Evolutionary conservation across 257 asterid genomes (phyloP), one percentile per base, ranked within the genome.

Genomic region (Thymus mandschuricus): DNA sequence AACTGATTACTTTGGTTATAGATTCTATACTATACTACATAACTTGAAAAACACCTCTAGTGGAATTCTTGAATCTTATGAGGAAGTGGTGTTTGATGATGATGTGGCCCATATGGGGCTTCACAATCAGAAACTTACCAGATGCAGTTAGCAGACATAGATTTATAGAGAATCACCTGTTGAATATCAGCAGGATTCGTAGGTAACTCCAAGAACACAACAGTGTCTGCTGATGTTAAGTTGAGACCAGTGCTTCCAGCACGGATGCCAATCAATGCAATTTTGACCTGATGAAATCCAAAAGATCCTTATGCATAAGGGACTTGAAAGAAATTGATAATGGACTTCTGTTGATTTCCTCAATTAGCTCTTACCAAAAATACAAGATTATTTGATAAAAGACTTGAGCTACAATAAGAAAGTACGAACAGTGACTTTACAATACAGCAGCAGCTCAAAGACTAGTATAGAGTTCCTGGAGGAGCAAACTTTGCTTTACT

Each of bases 221-320:
- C 98, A 79, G 81, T 86, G 78, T 82, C 89, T 4, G 99, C 99
- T 52, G 97, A 80, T n/a, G 97, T 85, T 79, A 94, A 79, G 79
- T 88, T 91, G 54, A 94, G 97, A 69, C 99, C 99, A 64, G 89
- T 80, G 74, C 99, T 90, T 75, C 99, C 99, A 72, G 99, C 95
- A 75, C 92, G 90, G 73, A 94, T 91, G 79, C 99, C 99, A 66
- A 91, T 82, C 71, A 94, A 71, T 9, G 99, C 99, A 74, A 91
- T 85, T 87, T 86, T 94, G 66, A 91, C 95, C 99, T 94, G 84
- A 44, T 57, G 72, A 44, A 72, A 60, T 13, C 54, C 48, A 54
- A 74, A 65, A 60, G 60, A 11, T 61, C 45, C 27, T 51, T 72
- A 56, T 66, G 71, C 75, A 56, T 8, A 15, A 80, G 40, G 60